phyloP scores from a whole-genome alignment of 2,329 filamentous ascomycete species.

The Arthrocladium fulminans region DNA sequence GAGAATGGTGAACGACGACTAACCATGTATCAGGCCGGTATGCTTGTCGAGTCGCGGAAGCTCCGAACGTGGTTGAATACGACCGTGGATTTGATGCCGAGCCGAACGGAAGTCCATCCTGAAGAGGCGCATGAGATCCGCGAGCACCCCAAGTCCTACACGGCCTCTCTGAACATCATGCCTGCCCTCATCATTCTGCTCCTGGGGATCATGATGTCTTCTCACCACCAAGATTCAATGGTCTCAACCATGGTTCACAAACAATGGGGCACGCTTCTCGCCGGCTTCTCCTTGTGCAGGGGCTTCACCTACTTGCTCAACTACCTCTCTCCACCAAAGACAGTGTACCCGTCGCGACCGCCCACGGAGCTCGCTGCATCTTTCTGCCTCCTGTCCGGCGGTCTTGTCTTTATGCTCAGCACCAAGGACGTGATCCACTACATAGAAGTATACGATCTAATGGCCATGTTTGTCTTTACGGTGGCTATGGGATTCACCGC shows the following conservation, averaged over 20 bases:
- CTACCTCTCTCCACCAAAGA: constrained; percentile 72
- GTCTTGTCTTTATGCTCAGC: constrained; percentile 86
- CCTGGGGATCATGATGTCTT: constrained; percentile 89
- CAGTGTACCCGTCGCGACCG: constrained; percentile 70
- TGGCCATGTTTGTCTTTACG: constrained; percentile 91
- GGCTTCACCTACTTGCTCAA: constrained; percentile 69
- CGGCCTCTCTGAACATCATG: constrained; percentile 75
- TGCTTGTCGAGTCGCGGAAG: constrained; percentile 69
- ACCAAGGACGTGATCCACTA: constrained; percentile 65
- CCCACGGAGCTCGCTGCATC: constrained; percentile 81
- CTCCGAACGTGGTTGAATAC: constrained; percentile 53
- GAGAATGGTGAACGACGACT: neutral
- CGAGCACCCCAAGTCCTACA: constrained; percentile 57
- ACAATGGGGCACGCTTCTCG: constrained; percentile 82
- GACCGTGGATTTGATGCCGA: constrained; percentile 36
- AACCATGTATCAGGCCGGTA: constrained; percentile 51
- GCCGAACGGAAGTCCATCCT: constrained; percentile 24
- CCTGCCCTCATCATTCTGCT: constrained; percentile 79
- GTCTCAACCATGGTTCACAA: constrained; percentile 85
- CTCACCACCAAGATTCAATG: constrained; percentile 76
- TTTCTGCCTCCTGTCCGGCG: constrained; percentile 80
- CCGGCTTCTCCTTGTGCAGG: constrained; percentile 70
- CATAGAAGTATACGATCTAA: constrained; percentile 68
- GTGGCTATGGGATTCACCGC: constrained; percentile 75
- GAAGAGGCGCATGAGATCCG: constrained; percentile 38